Evolutionary conservation across 2,329 filamentous ascomycete species (phyloP).

Genomic region (Sclerotinia trifoliorum): DNA sequence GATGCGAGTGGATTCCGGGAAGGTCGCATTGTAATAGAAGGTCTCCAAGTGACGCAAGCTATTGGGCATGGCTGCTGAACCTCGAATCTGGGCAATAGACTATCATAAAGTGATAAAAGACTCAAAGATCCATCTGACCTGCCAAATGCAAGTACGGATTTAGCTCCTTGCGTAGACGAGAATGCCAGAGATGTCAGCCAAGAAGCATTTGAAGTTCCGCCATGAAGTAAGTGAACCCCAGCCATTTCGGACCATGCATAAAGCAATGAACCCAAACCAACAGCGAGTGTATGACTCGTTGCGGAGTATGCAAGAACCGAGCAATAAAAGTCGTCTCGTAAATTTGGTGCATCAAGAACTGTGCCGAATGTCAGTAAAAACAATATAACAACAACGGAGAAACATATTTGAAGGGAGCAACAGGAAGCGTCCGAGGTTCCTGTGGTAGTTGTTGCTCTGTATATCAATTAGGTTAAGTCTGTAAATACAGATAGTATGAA

Average conservation of each 20-base stretch:
- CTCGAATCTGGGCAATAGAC: slow-evolving; percentile 68
- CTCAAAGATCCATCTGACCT: slow-evolving; percentile 73
- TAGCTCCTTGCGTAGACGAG: slow-evolving; percentile 73
- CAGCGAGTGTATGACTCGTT: slow-evolving; percentile 72
- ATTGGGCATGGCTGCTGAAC: slow-evolving; percentile 69
- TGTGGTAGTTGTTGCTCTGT: slow-evolving; percentile 34
- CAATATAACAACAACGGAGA: neutral
- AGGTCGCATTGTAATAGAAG: slow-evolving; percentile 54
- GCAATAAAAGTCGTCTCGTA: slow-evolving; percentile 97
- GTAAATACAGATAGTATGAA: neutral
- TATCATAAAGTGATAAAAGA: slow-evolving; percentile 74
- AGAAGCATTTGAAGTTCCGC: slow-evolving; percentile 48
- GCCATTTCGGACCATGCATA: slow-evolving; percentile 84
- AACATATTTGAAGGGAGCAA: slow-evolving; percentile 73
- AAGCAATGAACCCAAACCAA: slow-evolving; percentile 75
- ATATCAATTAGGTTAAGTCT: slow-evolving; percentile 25
- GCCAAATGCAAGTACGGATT: slow-evolving; percentile 81
- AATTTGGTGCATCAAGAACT: slow-evolving; percentile 81
- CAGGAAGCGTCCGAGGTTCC: slow-evolving; percentile 55
- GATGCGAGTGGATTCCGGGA: slow-evolving; percentile 49
- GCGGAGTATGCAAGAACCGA: slow-evolving; percentile 83
- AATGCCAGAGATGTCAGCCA: slow-evolving; percentile 86
- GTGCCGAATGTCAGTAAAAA: slow-evolving; percentile 46
- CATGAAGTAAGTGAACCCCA: slow-evolving; percentile 60
- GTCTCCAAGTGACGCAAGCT: slow-evolving; percentile 79